Evolutionary conservation across 352 stramenopile species (phyloP).

Genomic region (Phytophthora syringae): DNA sequence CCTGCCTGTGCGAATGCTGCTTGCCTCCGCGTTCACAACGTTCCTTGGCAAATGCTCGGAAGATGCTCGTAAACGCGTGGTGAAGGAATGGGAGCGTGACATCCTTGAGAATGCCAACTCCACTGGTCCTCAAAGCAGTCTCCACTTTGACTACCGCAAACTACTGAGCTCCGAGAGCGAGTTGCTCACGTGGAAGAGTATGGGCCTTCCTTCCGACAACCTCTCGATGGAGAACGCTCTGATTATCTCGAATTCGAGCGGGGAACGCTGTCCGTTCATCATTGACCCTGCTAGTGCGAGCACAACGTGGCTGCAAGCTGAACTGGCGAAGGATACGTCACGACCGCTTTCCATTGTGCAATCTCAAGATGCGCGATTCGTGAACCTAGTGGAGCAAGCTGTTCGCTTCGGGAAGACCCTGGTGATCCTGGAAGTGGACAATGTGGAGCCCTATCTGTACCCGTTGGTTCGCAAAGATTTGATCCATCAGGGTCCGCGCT

Average conservation of each 20-base stretch:
- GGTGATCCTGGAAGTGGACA: slow-evolving; percentile 93
- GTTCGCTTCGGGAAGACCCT: slow-evolving; percentile 97
- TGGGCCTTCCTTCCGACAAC: slow-evolving; percentile 92
- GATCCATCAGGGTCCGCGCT: slow-evolving; percentile 91
- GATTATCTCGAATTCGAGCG: slow-evolving; percentile 83
- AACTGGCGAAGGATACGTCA: slow-evolving; percentile 86
- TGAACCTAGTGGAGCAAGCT: slow-evolving; percentile 93
- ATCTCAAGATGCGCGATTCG: slow-evolving; percentile 87
- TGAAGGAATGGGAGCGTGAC: slow-evolving; percentile 84
- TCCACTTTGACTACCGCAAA: slow-evolving; percentile 86
- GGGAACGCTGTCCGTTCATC: slow-evolving; percentile 92
- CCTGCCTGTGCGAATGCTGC: slow-evolving; percentile 90
- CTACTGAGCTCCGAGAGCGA: slow-evolving; percentile 93
- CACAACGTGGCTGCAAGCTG: slow-evolving; percentile 90
- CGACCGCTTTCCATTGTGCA: slow-evolving; percentile 90
- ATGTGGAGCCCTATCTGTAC: slow-evolving; percentile 93
- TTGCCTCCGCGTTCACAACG: slow-evolving; percentile 93
- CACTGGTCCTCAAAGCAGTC: slow-evolving; percentile 26
- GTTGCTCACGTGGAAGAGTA: slow-evolving; percentile 93
- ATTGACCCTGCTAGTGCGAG: slow-evolving; percentile 93
- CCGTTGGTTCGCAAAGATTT: slow-evolving; percentile 92
- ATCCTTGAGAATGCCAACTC: slow-evolving; percentile 52
- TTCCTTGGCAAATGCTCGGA: slow-evolving; percentile 94
- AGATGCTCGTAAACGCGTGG: slow-evolving; percentile 75
- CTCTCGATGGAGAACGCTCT: slow-evolving; percentile 96